These are phyloP conservation scores for Neophaeococcomyces aloes DNA, from an alignment of 2,329 filamentous ascomycete genomes.

Conservation along the genomic window DNA sequence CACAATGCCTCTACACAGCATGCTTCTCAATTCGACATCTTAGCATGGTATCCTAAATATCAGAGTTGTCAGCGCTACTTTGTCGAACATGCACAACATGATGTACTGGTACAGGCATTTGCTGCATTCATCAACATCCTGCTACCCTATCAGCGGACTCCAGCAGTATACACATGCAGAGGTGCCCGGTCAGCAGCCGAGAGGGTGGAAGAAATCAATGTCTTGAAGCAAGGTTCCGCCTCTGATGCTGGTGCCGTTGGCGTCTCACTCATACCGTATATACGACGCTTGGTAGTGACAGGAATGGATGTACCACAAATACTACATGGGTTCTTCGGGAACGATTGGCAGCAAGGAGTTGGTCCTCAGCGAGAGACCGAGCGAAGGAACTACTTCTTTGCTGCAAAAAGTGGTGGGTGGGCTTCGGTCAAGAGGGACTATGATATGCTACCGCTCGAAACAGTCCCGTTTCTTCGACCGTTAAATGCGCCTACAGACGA, in stretches of 20 bases:
- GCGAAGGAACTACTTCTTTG: slow-evolving; percentile 86
- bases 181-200: slow-evolving; percentile 15
- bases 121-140: slow-evolving; percentile 87
- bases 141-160: slow-evolving; percentile 67
- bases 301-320: slow-evolving; percentile 79
- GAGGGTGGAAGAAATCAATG: slow-evolving; percentile 12
- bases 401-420: slow-evolving; percentile 87
- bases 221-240: slow-evolving; percentile 10
- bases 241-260: slow-evolving; percentile 26
- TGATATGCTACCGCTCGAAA: slow-evolving; percentile 74
- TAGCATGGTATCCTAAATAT: slow-evolving; percentile 87
- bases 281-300: slow-evolving; percentile 79
- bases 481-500: slow-evolving; percentile 64
- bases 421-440: slow-evolving; percentile 80
- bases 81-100: slow-evolving; percentile 80
- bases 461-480: slow-evolving; percentile 75
- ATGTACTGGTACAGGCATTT: slow-evolving; percentile 69
- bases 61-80: slow-evolving; percentile 87
- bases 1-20: slow-evolving; percentile 20
- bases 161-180: slow-evolving; percentile 38
- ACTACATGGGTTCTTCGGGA: slow-evolving; percentile 94
- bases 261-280: slow-evolving; percentile 74
- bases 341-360: slow-evolving; percentile 74
- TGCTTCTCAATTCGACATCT: slow-evolving; percentile 50
- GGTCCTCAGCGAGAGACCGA: slow-evolving; percentile 79